Evolutionary conservation across 768 basidiomycete species (phyloP), one percentile per base, ranked within the genome.

Genomic region (Kwoniella botswanensis): DNA sequence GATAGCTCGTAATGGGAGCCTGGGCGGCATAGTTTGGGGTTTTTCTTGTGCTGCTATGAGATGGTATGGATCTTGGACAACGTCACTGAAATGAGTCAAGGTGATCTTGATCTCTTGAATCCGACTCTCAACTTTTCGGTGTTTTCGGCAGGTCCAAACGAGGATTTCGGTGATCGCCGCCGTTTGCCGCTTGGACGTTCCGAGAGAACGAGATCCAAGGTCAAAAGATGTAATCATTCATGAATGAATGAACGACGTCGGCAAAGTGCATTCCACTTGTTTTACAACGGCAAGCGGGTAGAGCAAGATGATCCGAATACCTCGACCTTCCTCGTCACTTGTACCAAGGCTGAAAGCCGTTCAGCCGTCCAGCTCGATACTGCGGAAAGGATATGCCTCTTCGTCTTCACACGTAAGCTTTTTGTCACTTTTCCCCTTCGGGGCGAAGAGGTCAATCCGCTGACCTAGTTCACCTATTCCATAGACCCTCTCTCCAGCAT

Each of bases 241-340:
- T 13, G 26, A 61, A 61, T n/a, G 4, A 46, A 46, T 26, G 22
- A 50, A n/a, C 43, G 12, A 50, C 61, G n/a, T 62, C 61, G 61
- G 61, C 43, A 50, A 26, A 46, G 35, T 71, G 68, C 58, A 55
- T 0, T 56, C 11, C 53, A 72, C 63, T 21, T 68, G 57, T n/a
- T 73, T 62, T 4, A 70, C 60, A 4, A 68, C 12, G 29, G 3
- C 41, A 2, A 29, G 6, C 12, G 12, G 35, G n/a, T 26, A 50
- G 13, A 55, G 26, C 67, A 63, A 57, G n/a, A 70, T 70, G 63
- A 63, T 70, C 46, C 54, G 68, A 2, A 70, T 70, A 70, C 68
- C 68, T 12, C 53, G 57, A 50, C 44, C 68, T 11, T 58, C 68
- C 59, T 43, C 43, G 29, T 42, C 63, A 17, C 44, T 70, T 7